Evolutionary conservation across 2,329 filamentous ascomycete species (phyloP).

Genomic region (Fusarium compactum): DNA sequence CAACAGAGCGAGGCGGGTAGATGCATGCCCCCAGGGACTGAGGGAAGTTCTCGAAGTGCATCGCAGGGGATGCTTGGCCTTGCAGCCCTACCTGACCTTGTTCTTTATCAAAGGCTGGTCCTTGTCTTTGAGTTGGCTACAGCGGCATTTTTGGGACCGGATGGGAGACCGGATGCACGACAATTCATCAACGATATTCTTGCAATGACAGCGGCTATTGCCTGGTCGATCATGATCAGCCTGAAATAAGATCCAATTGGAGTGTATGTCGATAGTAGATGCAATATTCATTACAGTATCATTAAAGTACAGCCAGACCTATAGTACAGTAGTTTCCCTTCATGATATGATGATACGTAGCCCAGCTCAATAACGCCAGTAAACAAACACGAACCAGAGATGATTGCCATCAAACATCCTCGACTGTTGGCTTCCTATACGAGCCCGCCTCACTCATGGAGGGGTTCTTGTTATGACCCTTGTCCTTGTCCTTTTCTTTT

Average conservation of each 20-base stretch:
- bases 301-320: conserved; percentile 16
- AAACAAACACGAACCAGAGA: conserved; percentile 5
- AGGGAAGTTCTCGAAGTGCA: not conserved
- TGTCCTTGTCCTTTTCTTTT: conserved; percentile 13
- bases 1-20: conserved; percentile 10
- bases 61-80: conserved; percentile 10
- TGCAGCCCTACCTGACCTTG: not conserved
- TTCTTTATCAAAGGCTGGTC: not conserved
- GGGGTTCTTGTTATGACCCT: conserved; percentile 14
- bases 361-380: conserved; percentile 29
- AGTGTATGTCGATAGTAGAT: not conserved
- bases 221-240: not conserved
- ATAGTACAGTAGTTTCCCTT: conserved; percentile 14
- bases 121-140: conserved; percentile 24
- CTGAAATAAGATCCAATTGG: not conserved
- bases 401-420: conserved; percentile 27
- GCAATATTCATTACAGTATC: conserved; percentile 20
- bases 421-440: conserved; percentile 45
- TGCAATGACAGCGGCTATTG: not conserved
- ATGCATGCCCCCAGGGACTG: not conserved
- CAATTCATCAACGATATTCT: conserved; percentile 22
- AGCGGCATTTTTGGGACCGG: conserved; percentile 18
- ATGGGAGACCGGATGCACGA: conserved; percentile 32
- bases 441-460: conserved; percentile 31
- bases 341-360: not conserved